These are phyloP conservation scores for Epichloe baconii DNA, from an alignment of 2,329 filamentous ascomycete genomes.

Conservation along the genomic window DNA sequence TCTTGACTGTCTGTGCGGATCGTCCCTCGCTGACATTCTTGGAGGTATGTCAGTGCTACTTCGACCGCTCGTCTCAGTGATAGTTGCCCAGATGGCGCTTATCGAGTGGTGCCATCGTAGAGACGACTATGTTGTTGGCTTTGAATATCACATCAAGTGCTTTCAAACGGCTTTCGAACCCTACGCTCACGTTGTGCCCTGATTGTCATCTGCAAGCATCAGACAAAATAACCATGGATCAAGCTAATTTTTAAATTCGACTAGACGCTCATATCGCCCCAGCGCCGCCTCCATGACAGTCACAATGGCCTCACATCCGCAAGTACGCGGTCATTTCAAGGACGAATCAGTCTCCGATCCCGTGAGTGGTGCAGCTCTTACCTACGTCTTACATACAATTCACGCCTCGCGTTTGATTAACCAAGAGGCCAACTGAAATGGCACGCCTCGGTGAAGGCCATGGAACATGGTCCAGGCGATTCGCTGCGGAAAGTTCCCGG, in stretches of 20 bases:
- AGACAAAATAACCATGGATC: background rate
- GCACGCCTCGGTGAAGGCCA: background rate
- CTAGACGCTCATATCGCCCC: background rate
- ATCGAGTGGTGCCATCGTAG: background rate
- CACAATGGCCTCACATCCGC: conserved; percentile 10
- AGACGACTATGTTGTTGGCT: background rate
- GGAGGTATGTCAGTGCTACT: background rate
- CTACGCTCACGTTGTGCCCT: background rate
- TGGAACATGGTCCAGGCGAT: background rate
- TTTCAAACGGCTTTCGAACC: too few species aligned
- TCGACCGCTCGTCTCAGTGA: background rate
- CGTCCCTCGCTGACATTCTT: background rate
- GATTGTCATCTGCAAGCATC: background rate
- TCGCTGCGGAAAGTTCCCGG: background rate
- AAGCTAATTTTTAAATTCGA: background rate
- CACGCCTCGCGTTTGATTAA: background rate
- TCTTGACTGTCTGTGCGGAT: background rate
- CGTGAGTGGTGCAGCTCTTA: conserved; percentile 6
- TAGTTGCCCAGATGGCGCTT: background rate
- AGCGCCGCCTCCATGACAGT: conserved; percentile 7
- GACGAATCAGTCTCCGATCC: conserved; percentile 8
- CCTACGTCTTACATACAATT: background rate
- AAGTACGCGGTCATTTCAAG: conserved; percentile 10
- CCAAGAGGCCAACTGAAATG: conserved; percentile 1
- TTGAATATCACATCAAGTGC: too few species aligned